Percentiles rank a stretch among this genome's conserved stretches.
Evolutionary conservation across 164 flowering plant species (phyloP).

Genomic region (Berberis thunbergii): DNA sequence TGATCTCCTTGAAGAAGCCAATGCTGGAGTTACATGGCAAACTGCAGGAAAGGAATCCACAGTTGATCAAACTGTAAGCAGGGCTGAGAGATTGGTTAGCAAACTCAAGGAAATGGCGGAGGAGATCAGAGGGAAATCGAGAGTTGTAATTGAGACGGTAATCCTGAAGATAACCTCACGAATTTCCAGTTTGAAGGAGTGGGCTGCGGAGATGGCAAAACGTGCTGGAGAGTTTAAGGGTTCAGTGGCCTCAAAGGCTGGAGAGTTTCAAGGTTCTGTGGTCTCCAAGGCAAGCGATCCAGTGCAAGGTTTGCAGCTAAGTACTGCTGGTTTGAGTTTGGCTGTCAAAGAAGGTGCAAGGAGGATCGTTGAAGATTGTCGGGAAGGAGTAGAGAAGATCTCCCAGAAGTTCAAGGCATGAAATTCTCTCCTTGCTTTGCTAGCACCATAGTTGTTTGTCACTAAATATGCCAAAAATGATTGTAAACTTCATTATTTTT

Average conservation of each 20-base stretch:
- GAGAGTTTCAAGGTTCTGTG: constrained; percentile 32
- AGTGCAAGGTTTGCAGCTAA: constrained; percentile 34
- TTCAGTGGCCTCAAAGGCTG: constrained; percentile 8
- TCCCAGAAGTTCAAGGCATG: constrained; percentile 76
- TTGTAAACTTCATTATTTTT: too few relatives aligned
- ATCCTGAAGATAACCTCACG: constrained; percentile 39
- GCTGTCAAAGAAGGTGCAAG: constrained; percentile 49
- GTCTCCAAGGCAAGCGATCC: constrained; percentile 30
- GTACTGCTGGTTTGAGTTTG: constrained; percentile 20
- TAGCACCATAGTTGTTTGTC: too few relatives aligned
- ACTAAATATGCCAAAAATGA: too few relatives aligned
- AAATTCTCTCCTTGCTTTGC: constrained; percentile 1
- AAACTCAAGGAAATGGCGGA: constrained; percentile 61
- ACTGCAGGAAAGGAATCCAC: constrained; percentile 39
- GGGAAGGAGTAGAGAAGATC: constrained; percentile 68
- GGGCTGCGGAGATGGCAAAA: constrained; percentile 16
- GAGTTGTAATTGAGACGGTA: constrained; percentile 39
- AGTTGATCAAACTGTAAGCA: constrained; percentile 36
- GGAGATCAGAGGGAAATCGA: constrained; percentile 46
- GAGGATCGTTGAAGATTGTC: constrained; percentile 67
- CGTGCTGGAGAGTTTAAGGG: constrained; percentile 26
- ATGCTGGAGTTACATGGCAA: constrained; percentile 61
- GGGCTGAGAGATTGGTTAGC: constrained; percentile 56
- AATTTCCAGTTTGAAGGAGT: constrained; percentile 39
- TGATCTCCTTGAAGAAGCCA: constrained; percentile 66